These are phyloP conservation scores for Trypanosoma mega DNA, from an alignment of 208 protist genomes.

Conservation along the genomic window DNA sequence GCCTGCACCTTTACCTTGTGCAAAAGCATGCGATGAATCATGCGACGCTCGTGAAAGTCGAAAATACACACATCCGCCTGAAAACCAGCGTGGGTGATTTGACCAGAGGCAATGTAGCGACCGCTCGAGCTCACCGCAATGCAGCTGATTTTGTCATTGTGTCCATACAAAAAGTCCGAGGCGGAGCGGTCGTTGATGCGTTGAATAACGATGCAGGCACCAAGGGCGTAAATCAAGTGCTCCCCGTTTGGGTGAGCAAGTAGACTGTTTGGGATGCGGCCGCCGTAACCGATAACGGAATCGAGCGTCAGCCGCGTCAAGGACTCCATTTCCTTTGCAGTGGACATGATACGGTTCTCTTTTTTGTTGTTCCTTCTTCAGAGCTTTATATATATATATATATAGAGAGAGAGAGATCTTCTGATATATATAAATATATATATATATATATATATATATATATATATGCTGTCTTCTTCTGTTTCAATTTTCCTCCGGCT, in stretches of 20 bases:
- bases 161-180: conserved; percentile 92
- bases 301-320: conserved; percentile 73
- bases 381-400: too few species aligned
- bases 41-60: conserved; percentile 81
- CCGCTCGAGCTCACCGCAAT: conserved; percentile 89
- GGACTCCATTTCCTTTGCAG: conserved; percentile 63
- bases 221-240: conserved; percentile 93
- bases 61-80: conserved; percentile 94
- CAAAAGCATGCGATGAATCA: conserved; percentile 91
- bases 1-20: conserved; percentile 95
- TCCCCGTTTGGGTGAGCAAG: conserved; percentile 86
- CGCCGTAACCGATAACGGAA: conserved; percentile 84
- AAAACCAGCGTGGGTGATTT: conserved; percentile 94
- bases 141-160: conserved; percentile 94
- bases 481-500: neutral
- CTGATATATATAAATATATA: too few species aligned
- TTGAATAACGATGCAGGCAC: conserved; percentile 92
- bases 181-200: conserved; percentile 67
- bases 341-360: conserved; percentile 8
- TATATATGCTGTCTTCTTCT: neutral
- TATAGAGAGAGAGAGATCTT: too few species aligned
- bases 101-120: conserved; percentile 93
- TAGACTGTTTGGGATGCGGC: conserved; percentile 79
- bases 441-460: too few species aligned
- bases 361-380: neutral